Conservation (phyloP, 2,329 filamentous ascomycete genomes). For the Cadophora malorum region DNA sequence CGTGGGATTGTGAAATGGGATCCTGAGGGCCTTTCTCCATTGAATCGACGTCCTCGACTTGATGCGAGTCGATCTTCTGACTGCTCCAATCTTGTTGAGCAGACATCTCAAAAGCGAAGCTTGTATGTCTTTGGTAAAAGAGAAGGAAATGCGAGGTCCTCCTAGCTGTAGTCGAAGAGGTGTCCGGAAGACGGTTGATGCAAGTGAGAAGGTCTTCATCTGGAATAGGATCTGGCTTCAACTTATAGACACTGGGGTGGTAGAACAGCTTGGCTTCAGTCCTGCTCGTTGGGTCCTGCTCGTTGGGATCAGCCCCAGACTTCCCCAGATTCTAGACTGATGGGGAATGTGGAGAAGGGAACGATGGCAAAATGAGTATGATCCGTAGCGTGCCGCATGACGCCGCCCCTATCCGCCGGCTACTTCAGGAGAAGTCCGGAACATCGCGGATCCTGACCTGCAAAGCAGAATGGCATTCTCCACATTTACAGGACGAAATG, state of each 20-base stretch:
- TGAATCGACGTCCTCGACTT: not conserved
- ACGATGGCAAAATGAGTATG: not conserved
- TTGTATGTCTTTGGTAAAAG: not conserved
- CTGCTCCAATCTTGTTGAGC: not conserved
- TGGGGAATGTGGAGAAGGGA: not conserved
- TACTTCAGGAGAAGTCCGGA: conserved; percentile 4
- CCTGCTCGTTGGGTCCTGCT: not conserved
- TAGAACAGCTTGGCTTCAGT: not conserved
- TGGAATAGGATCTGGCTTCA: not conserved
- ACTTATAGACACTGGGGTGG: not conserved
- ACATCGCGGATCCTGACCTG: not conserved
- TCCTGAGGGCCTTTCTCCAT: not conserved
- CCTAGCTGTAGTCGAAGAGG: not conserved
- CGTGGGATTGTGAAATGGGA: not conserved
- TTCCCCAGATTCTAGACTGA: not conserved
- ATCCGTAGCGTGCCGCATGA: not conserved
- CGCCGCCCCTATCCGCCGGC: not conserved
- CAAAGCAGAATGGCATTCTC: not conserved
- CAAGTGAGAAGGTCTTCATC: not conserved
- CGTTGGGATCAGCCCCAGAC: not conserved
- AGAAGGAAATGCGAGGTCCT: not conserved
- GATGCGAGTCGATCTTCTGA: not conserved
- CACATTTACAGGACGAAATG: not conserved
- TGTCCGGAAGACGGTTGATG: not conserved
- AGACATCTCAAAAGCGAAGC: not conserved